Evolutionary conservation across 1,139 yeast genomes (phyloP).

Genomic region (Scheffersomyces quercinus): DNA sequence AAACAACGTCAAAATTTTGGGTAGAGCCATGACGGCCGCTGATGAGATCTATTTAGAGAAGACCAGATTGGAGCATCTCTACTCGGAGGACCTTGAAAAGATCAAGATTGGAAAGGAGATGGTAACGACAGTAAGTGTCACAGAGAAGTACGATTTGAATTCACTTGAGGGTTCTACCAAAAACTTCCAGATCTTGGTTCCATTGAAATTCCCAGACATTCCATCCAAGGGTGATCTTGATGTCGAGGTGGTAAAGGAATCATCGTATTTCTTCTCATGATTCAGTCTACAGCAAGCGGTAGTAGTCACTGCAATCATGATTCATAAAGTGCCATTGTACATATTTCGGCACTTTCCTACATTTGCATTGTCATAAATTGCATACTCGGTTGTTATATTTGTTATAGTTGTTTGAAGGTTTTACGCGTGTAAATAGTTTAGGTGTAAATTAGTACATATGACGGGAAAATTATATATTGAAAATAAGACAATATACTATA

Average conservation of each 20-base stretch:
- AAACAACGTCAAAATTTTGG: slow-evolving; percentile 49
- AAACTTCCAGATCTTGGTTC: slow-evolving; percentile 48
- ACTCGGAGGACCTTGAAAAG: slow-evolving; percentile 52
- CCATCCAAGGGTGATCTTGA: slow-evolving; percentile 87
- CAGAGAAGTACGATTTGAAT: slow-evolving; percentile 42
- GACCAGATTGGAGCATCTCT: slow-evolving; percentile 56
- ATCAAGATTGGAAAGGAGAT: slow-evolving; percentile 55
- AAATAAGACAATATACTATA: no score
- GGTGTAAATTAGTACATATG: neutral
- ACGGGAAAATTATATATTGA: neutral
- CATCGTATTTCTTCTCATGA: slow-evolving; percentile 75
- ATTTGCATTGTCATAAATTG: neutral
- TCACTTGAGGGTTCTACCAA: slow-evolving; percentile 25
- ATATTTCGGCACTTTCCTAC: slow-evolving; percentile 5
- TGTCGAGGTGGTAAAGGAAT: slow-evolving; percentile 67
- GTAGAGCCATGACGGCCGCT: slow-evolving; percentile 59
- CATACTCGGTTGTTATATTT: slow-evolving; percentile 1
- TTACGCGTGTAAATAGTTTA: slow-evolving; percentile 1
- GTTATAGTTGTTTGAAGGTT: neutral
- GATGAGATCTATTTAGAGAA: slow-evolving; percentile 78
- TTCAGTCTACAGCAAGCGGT: slow-evolving; percentile 1
- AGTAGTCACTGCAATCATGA: no score
- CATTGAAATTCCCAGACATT: slow-evolving; percentile 68
- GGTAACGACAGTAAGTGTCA: slow-evolving; percentile 74
- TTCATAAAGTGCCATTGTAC: slow-evolving; percentile 5